Evolutionary conservation across 805 yeast genomes (phyloP), one percentile per base, ranked within the genome.

Genomic region (Ogataea angusta): DNA sequence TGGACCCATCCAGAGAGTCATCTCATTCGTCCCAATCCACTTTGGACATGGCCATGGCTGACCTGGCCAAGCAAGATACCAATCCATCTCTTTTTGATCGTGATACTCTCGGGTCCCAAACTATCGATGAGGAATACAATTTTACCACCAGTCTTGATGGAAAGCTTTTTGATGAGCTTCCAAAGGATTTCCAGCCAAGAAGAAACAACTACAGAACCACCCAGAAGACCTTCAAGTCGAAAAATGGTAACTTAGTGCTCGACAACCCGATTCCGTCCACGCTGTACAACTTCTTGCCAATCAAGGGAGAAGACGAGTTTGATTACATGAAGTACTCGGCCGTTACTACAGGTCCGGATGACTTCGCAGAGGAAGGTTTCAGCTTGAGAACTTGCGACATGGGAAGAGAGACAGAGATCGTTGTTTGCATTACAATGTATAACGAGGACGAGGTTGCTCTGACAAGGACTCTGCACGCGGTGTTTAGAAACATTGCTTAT

Each of bases 241-340:
- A 82, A 42, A 70, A 82, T 38, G 95, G 96, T 53, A 80, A 91
- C 54, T 75, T 93, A 59, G 88, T 90, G 10, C 71, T 93, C 40
- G 97, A 93, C 59, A 91, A 95, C 54, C 96, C 98, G 3, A 83
- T 93, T 35, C 98, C 99, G 10, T 81, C 89, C 17, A 93, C 90
- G 46, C 71, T 93, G 43, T 78, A 82, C 51, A 81, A 85, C 46
- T 90, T 89, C 49, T 67, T 95, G 40, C 95, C 97, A 4, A 73
- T 88, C 53, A 78, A 93, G 34, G 95, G 87, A 49, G 82, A 83
- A 48, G 96, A 93, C 41, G 99, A 93, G 63, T 93, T 88, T 60
- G 82, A 93, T 12, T 87, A 87, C 64, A 90, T 93, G 97, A 81
- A 96, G 51, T 93, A 93, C 63, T 87, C 98, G 0, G 99, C 99